Conservation (phyloP, 2,329 filamentous ascomycete genomes). For the Nemania sp. region DNA sequence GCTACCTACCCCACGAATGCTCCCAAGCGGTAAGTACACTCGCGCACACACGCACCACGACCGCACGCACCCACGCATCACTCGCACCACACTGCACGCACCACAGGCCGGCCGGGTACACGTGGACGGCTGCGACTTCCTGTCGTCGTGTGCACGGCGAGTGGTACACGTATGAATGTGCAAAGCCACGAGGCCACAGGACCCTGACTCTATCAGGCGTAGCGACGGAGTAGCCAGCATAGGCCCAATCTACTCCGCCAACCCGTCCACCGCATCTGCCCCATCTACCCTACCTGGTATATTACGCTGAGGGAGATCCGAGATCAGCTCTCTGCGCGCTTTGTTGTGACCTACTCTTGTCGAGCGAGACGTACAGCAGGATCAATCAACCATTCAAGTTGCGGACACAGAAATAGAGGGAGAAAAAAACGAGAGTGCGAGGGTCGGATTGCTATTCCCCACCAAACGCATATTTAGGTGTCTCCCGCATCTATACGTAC, state of each 20-base stretch:
- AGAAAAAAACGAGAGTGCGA: constrained; percentile 11
- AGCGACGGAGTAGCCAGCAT: constrained; percentile 29
- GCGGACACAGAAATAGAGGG: constrained; percentile 2
- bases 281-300: constrained; percentile 28
- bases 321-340: constrained; percentile 10
- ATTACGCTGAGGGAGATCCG: constrained; percentile 30
- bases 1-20: constrained; percentile 38
- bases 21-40: constrained; percentile 29
- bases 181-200: constrained; percentile 20
- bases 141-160: constrained; percentile 30
- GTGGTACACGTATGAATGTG: constrained; percentile 40
- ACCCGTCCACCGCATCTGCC: constrained; percentile 21
- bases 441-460: constrained; percentile 18
- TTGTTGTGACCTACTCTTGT: constrained; percentile 14
- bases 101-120: constrained; percentile 28
- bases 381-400: constrained; percentile 11
- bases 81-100: constrained; percentile 10
- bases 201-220: constrained; percentile 30
- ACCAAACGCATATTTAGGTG: too few relatives aligned
- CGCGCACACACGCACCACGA: constrained; percentile 27
- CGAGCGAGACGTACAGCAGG: constrained; percentile 1
- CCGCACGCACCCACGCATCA: constrained; percentile 11
- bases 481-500: too few relatives aligned
- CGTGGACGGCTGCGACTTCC: constrained; percentile 38
- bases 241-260: constrained; percentile 23